phyloP scores from a whole-genome alignment of 192 early-diverging fungal genomes.

The Umbelopsis ramanniana region DNA sequence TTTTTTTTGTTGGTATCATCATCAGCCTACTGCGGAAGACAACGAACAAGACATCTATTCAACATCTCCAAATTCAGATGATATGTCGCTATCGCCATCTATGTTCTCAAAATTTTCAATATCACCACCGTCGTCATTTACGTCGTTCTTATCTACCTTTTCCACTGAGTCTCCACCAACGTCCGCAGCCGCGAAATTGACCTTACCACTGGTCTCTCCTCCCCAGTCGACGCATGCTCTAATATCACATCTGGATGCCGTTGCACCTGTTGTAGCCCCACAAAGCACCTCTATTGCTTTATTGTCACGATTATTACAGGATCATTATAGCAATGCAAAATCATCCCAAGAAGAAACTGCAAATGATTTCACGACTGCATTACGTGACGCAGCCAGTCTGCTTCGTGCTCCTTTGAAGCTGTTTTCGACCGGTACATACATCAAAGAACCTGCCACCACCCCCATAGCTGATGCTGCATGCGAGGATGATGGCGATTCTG shows the following conservation, averaged over 20 bases:
- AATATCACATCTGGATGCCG: constrained; percentile 13
- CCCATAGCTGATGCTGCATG: not conserved
- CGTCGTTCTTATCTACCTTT: not conserved
- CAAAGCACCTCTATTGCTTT: constrained; percentile 12
- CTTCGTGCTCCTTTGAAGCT: constrained; percentile 10
- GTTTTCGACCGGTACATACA: not conserved
- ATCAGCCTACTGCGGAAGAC: not conserved
- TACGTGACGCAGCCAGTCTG: constrained; percentile 10
- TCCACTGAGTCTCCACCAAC: not conserved
- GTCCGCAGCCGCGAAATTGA: not conserved
- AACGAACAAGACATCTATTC: constrained; percentile 6
- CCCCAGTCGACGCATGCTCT: not conserved
- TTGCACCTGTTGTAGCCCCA: constrained; percentile 12
- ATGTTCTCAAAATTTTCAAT: constrained; percentile 14
- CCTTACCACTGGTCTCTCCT: constrained; percentile 1
- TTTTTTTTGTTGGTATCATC: not conserved
- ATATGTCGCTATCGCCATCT: not conserved
- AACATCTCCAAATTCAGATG: not conserved
- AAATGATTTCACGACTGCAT: constrained; percentile 6
- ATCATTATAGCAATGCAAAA: not conserved
- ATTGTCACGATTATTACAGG: constrained; percentile 15
- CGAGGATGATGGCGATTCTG: not conserved
- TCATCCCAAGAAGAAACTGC: not conserved
- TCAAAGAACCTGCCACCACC: not conserved
- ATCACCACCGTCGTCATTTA: constrained; percentile 7